These are phyloP conservation scores for Ogataea populi-albae DNA, from an alignment of 805 yeast species.

Conservation along the genomic window DNA sequence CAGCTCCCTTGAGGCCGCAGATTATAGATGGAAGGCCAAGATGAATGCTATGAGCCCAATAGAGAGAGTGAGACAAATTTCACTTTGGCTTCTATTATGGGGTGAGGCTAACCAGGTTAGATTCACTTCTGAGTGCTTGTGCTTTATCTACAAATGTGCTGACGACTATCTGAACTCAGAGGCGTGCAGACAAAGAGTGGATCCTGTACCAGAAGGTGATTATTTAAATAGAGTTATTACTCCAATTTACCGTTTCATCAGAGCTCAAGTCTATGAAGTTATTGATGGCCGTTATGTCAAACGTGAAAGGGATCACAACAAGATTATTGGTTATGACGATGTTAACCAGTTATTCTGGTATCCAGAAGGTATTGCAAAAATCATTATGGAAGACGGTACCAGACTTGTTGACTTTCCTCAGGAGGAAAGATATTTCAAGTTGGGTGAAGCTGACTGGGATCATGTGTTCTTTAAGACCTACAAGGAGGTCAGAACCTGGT, in stretches of 20 bases:
- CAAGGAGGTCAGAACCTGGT: constrained; percentile 96
- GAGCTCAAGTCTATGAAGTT: constrained; percentile 79
- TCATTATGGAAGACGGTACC: constrained; percentile 86
- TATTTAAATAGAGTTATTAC: constrained; percentile 89
- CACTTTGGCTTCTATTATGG: constrained; percentile 75
- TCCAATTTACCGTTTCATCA: constrained; percentile 77
- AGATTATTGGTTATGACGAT: constrained; percentile 91
- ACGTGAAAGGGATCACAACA: constrained; percentile 82
- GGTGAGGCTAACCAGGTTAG: constrained; percentile 94
- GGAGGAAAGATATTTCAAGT: constrained; percentile 81
- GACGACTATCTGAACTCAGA: constrained; percentile 86
- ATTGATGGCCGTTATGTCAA: constrained; percentile 78
- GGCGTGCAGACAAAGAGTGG: constrained; percentile 82
- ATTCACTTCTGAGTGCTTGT: constrained; percentile 84
- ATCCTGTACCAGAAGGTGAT: constrained; percentile 86
- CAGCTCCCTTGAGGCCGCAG: constrained; percentile 81
- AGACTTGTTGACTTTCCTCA: constrained; percentile 86
- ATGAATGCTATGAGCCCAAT: constrained; percentile 72
- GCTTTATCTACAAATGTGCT: constrained; percentile 95
- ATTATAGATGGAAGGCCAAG: constrained; percentile 77
- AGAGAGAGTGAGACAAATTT: constrained; percentile 76
- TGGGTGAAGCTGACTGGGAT: constrained; percentile 92
- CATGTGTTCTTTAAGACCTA: constrained; percentile 93
- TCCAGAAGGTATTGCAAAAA: constrained; percentile 96
- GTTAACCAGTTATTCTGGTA: constrained; percentile 99